Conservation (phyloP, 2,329 filamentous ascomycete genomes). For the Aspergillus vadensis region DNA sequence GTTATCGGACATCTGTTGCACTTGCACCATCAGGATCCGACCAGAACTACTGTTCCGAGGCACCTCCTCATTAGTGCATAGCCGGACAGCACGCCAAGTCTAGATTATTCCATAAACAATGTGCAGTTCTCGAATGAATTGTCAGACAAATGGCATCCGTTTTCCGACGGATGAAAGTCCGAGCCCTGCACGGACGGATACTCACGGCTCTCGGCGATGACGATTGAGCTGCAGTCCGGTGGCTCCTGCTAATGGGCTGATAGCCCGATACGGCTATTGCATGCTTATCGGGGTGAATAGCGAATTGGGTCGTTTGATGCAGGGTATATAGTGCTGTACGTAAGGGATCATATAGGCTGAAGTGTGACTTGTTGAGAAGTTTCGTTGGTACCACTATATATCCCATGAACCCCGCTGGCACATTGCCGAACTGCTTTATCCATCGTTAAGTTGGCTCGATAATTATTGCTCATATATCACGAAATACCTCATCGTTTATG, state of each 20-base stretch:
- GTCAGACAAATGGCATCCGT: not conserved
- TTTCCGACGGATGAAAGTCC: slow-evolving; percentile 1
- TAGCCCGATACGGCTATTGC: not conserved
- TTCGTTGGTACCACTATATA: not conserved
- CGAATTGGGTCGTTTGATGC: not conserved
- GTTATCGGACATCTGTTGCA: not conserved
- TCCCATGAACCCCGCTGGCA: not conserved
- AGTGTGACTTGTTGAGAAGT: not conserved
- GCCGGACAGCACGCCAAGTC: not conserved
- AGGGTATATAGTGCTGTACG: not conserved
- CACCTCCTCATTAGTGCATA: not conserved
- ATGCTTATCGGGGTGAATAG: not conserved
- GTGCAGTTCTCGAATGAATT: not conserved
- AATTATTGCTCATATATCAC: not conserved
- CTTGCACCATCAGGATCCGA: not conserved
- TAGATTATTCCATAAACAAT: not conserved
- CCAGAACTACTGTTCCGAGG: not conserved
- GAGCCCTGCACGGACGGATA: slow-evolving; percentile 1
- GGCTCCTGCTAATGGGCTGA: slow-evolving; percentile 1
- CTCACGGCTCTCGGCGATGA: not conserved
- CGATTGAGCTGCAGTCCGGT: not conserved
- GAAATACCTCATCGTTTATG: not conserved
- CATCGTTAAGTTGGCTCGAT: not conserved
- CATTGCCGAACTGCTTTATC: not conserved
- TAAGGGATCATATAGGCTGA: not conserved